Base-by-base conservation (phyloP, 208 protist genomes). In the Leishmania mexicana region DNA sequence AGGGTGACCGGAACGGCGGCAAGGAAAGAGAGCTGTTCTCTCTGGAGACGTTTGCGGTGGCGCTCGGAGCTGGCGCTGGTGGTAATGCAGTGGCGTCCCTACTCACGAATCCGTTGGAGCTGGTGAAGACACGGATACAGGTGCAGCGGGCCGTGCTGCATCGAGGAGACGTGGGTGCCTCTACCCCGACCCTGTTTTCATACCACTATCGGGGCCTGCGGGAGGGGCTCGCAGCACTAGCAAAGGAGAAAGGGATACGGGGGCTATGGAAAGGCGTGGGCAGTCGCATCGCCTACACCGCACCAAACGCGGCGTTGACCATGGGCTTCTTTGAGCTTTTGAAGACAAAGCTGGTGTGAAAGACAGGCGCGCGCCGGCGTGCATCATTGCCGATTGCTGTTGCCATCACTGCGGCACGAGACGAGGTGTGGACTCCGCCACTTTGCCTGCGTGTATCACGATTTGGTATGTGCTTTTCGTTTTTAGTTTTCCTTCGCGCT, bases 61-160 rank as follows among this genome's bases (percentile, higher is more conserved):
- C 93, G 0, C 79, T 97, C 40, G 65, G 75, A n/a, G 88, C 91
- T 10, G 95, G 95, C 11, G 90, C 85, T 1, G 76, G 81, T 8
- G 92, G 85, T 8, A 95, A 92, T 81, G 67, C 90, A n/a, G 75
- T 94, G 19, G 92, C 94, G 28, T 96, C 89, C 1, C 57, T 95
- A 4, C 64, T 75, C 71, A 98, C 96, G 40, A 98, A 98, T 84
- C 94, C 94, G 62, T 75, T 98, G 28, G 96, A 98, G 81, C 82
- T 98, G 47, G 89, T 97, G 60, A 98, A 98, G 86, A 96, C 95
- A 62, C 91, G 96, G 0, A 77, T 98, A 81, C 96, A 98, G 86
- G 91, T 98, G 31, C 94, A 98, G 82, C 86, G 92, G 0, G 84
- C 92, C 0, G 85, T 94, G 49, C 78, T 96, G 64, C 76, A 83